phyloP scores from a whole-genome alignment of 75 land plant species.

The Picea sitchensis region DNA sequence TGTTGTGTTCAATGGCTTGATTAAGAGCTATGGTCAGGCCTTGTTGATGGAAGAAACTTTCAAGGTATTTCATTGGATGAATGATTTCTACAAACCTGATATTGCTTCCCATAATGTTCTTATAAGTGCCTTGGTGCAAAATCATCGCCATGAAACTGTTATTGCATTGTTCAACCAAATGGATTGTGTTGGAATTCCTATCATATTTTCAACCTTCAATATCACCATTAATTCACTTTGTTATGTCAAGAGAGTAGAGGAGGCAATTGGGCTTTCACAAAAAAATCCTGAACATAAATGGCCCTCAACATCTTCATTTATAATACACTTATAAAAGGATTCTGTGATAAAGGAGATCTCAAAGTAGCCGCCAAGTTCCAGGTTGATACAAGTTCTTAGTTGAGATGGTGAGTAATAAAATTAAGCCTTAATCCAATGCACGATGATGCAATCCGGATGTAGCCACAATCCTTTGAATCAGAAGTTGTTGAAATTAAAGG shows the following conservation, averaged over 20 bases:
- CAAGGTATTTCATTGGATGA: conserved; percentile 48
- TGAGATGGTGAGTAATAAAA: too few species aligned
- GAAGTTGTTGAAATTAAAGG: too few species aligned
- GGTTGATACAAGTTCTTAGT: too few species aligned
- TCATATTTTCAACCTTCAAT: conserved; percentile 46
- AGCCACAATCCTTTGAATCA: too few species aligned
- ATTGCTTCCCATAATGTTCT: conserved; percentile 54
- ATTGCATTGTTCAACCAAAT: conserved; percentile 26
- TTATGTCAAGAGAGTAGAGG: conserved; percentile 37
- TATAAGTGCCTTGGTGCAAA: conserved; percentile 36
- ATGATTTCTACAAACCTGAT: conserved; percentile 37
- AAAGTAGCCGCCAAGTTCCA: conserved; percentile 33
- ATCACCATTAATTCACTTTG: conserved; percentile 66
- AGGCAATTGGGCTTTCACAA: conserved; percentile 40
- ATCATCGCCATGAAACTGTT: conserved; percentile 32
- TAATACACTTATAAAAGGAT: conserved; percentile 45
- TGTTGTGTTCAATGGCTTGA: conserved; percentile 40
- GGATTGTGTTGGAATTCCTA: conserved; percentile 43
- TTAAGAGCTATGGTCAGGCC: conserved; percentile 46
- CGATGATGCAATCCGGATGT: too few species aligned
- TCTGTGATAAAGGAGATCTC: conserved; percentile 49
- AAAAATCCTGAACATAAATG: conserved; percentile 56
- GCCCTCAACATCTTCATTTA: conserved; percentile 45
- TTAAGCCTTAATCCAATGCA: too few species aligned
- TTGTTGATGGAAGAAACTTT: conserved; percentile 47